Evolutionary conservation across 2,329 filamentous ascomycete genomes (phyloP).

Genomic region (Fusarium domesticum): DNA sequence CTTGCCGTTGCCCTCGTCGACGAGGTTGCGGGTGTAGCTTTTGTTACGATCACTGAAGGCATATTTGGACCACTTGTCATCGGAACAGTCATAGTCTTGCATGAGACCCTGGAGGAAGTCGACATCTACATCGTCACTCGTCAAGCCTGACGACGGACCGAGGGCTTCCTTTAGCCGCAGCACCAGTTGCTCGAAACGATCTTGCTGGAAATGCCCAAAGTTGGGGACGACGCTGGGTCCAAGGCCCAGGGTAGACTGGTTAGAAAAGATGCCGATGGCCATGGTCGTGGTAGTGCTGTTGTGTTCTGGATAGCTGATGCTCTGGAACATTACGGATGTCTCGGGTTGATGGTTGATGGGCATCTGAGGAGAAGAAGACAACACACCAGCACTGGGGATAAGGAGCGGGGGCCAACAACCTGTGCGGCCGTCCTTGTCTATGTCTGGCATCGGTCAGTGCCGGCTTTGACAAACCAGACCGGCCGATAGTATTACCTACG

Average conservation of each 20-base stretch:
- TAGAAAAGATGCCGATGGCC: constrained; percentile 36
- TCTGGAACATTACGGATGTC: constrained; percentile 6
- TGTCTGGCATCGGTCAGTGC: constrained; percentile 28
- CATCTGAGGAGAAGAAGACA: constrained; percentile 22
- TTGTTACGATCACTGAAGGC: constrained; percentile 68
- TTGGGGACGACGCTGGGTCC: constrained; percentile 20
- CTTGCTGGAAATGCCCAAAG: constrained; percentile 29
- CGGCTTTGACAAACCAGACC: constrained; percentile 25
- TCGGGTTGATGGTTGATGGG: constrained; percentile 7
- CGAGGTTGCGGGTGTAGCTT: constrained; percentile 82
- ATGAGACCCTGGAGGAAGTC: constrained; percentile 69
- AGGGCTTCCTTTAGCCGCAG: constrained; percentile 69
- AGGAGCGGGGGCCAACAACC: constrained; percentile 26
- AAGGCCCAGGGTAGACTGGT: constrained; percentile 12
- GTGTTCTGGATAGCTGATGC: constrained; percentile 11
- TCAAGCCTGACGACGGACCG: constrained; percentile 76
- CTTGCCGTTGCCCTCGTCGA: constrained; percentile 83
- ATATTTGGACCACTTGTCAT: constrained; percentile 70
- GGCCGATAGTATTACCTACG: constrained; percentile 32
- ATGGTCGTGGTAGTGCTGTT: constrained; percentile 28
- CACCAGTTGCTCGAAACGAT: constrained; percentile 68
- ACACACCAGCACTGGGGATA: constrained; percentile 22
- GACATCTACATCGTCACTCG: constrained; percentile 78
- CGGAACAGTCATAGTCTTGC: constrained; percentile 66
- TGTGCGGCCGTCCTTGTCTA: constrained; percentile 18